Conservation (phyloP, 2,329 filamentous ascomycete genomes). For the Ophiostoma sp. region DNA sequence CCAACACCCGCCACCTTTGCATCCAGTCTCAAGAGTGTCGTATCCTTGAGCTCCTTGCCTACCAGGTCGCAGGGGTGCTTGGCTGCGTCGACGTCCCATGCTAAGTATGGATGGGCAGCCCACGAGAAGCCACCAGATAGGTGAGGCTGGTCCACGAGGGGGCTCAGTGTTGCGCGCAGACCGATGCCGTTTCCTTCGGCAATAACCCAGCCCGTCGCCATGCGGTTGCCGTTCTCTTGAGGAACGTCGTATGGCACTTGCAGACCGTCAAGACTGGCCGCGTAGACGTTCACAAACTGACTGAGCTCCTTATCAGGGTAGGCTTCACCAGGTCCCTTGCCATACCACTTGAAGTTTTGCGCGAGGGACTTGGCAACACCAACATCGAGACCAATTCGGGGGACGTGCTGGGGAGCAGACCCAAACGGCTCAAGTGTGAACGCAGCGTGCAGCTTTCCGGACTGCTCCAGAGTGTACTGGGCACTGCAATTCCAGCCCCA, state of each 20-base stretch:
- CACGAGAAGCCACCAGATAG: conserved; percentile 44
- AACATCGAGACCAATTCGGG: conserved; percentile 57
- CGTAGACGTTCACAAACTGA: conserved; percentile 49
- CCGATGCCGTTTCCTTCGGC: conserved; percentile 4
- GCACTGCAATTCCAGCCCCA: conserved; percentile 49
- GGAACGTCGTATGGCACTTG: conserved; percentile 59
- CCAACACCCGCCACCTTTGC: conserved; percentile 46
- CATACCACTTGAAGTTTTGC: conserved; percentile 52
- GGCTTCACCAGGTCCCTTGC: conserved; percentile 57
- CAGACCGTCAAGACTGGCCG: conserved; percentile 42
- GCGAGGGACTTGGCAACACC: conserved; percentile 45
- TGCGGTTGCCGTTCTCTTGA: conserved; percentile 62
- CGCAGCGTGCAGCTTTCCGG: conserved; percentile 43
- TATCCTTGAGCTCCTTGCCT: conserved; percentile 40
- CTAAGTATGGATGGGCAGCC: conserved; percentile 49
- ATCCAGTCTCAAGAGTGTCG: conserved; percentile 41
- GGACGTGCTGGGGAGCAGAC: conserved; percentile 49
- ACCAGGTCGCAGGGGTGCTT: conserved; percentile 59
- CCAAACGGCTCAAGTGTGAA: conserved; percentile 43
- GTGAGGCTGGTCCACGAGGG: background rate
- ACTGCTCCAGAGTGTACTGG: conserved; percentile 35
- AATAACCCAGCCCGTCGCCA: conserved; percentile 52
- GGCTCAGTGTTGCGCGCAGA: background rate
- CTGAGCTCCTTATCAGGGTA: conserved; percentile 57
- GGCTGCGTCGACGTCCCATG: conserved; percentile 50